These are phyloP conservation scores for Trichophyton mentagrophytes DNA, from an alignment of 2,329 filamentous ascomycete species.

Conservation along the genomic window DNA sequence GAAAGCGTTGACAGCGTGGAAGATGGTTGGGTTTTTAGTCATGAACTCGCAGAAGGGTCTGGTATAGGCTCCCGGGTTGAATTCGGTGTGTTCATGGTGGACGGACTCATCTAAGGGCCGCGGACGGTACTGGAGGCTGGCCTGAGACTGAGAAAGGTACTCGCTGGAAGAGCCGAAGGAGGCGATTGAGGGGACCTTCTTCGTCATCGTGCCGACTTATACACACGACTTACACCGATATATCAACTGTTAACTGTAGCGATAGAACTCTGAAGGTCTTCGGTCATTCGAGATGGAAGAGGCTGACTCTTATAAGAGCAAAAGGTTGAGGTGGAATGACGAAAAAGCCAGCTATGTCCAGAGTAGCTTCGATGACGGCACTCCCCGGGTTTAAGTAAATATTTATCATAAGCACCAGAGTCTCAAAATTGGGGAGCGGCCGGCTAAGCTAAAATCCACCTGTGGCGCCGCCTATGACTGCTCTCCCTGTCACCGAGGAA, in stretches of 20 bases:
- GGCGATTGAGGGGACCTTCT: not conserved
- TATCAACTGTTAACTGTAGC: not conserved
- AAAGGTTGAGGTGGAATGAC: not conserved
- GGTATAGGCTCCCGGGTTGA: conserved; percentile 50
- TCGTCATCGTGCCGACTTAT: not conserved
- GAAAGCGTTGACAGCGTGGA: conserved; percentile 75
- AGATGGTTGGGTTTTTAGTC: conserved; percentile 81
- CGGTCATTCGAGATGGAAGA: not conserved
- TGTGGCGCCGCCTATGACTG: not conserved
- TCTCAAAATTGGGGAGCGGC: not conserved
- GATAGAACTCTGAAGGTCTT: not conserved
- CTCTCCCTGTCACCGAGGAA: not conserved
- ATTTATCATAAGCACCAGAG: not conserved
- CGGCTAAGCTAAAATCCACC: not conserved
- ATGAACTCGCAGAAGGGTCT: conserved; percentile 80
- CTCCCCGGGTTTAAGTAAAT: not conserved
- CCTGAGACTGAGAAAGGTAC: not conserved
- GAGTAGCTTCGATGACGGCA: not conserved
- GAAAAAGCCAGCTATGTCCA: not conserved
- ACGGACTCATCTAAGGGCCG: not conserved
- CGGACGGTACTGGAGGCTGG: not conserved
- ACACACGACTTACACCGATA: not conserved
- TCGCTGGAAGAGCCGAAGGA: conserved; percentile 1
- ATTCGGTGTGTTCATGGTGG: not conserved
- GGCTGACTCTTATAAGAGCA: not conserved